These are phyloP conservation scores for Pontederia crassipes DNA, from an alignment of 176 grass and related monocot species.

Conservation along the genomic window DNA sequence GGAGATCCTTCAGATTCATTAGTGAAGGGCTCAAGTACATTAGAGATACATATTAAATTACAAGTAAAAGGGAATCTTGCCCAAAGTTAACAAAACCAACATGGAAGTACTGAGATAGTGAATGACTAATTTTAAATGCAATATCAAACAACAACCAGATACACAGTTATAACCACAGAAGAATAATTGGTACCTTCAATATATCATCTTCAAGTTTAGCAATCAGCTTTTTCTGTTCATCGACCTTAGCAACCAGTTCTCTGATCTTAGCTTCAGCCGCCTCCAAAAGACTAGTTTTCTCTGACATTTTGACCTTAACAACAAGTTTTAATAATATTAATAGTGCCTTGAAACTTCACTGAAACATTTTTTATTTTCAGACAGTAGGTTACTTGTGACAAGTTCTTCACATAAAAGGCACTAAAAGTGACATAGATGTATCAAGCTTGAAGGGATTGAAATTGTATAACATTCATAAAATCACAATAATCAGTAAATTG, in stretches of 20 bases:
- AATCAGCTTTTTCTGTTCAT: conserved; percentile 92
- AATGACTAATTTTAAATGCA: too few relatives aligned
- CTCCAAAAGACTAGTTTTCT: conserved; percentile 66
- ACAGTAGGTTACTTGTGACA: not conserved
- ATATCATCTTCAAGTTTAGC: conserved; percentile 98
- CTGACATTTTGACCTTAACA: conserved; percentile 95
- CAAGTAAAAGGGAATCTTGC: conserved; percentile 8
- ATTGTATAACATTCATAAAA: not conserved
- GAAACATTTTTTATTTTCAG: not conserved
- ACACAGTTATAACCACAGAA: too few relatives aligned
- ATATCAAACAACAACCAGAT: too few relatives aligned
- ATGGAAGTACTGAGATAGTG: too few relatives aligned
- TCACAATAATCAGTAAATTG: not conserved
- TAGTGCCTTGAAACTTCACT: not conserved
- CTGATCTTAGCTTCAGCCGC: conserved; percentile 60
- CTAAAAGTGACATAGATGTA: not conserved
- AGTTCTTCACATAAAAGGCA: not conserved
- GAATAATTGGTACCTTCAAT: conserved; percentile 54
- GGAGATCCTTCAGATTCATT: too few relatives aligned
- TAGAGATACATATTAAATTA: conserved; percentile 7
- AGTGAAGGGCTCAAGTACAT: too few relatives aligned
- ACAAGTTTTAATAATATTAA: not conserved
- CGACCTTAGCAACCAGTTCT: conserved; percentile 66
- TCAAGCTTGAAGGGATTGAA: not conserved
- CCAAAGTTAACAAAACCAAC: conserved; percentile 11